Evolutionary conservation across 2,329 filamentous ascomycete genomes (phyloP).

Genomic region (Alternaria novae-zelandiae): DNA sequence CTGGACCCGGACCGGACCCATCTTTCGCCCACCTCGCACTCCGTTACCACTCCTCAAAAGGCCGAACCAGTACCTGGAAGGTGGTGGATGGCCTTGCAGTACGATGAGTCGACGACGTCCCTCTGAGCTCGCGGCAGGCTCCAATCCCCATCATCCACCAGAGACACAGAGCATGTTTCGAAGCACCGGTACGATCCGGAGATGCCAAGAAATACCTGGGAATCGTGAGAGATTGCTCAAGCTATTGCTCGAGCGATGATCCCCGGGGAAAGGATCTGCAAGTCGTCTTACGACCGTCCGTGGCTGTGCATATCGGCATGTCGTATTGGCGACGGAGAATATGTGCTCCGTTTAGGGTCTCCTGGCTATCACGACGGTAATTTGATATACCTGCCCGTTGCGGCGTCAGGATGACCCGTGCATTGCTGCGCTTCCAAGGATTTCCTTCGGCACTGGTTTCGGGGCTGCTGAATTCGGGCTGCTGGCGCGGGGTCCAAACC

Average conservation of each 20-base stretch:
- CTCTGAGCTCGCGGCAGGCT: neutral
- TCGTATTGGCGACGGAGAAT: constrained; percentile 1
- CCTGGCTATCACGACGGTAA: neutral
- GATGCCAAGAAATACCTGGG: constrained; percentile 24
- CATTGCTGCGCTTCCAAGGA: constrained; percentile 2
- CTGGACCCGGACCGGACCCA: constrained; percentile 1
- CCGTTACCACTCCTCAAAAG: neutral
- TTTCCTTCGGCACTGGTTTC: constrained; percentile 12
- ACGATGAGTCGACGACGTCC: neutral
- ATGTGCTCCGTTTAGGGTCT: neutral
- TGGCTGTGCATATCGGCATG: constrained; percentile 3
- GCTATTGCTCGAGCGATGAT: neutral
- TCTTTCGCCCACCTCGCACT: neutral
- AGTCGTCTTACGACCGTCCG: constrained; percentile 4
- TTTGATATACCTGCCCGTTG: constrained; percentile 2
- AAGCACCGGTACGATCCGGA: constrained; percentile 16
- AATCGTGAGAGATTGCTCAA: constrained; percentile 21
- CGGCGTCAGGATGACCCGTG: constrained; percentile 13
- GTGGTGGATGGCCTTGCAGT: neutral
- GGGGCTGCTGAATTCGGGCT: constrained; percentile 7
- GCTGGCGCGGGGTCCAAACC: constrained; percentile 21
- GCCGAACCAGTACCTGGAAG: neutral
- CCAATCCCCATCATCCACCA: neutral
- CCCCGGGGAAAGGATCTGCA: constrained; percentile 30
- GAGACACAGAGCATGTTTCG: neutral